A percentile compares a stretch with the other conserved stretches of the same genome.
phyloP scores from a whole-genome alignment of 371 early-diverging fungal species.

The Saksenaea vasiformis region DNA sequence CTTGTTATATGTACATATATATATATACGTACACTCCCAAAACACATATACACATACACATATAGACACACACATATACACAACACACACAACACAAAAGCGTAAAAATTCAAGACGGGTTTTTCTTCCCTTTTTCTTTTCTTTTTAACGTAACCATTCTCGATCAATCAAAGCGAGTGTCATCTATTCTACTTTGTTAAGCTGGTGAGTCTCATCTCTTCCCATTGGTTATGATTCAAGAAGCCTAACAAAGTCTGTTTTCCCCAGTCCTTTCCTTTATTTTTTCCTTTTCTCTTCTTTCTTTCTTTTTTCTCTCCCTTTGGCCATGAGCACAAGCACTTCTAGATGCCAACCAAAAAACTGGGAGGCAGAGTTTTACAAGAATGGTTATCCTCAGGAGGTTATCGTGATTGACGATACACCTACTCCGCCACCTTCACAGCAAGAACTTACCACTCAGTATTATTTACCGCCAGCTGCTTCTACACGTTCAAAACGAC shows the following conservation, averaged over 20 bases:
- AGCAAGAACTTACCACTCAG: slow-evolving; percentile 1
- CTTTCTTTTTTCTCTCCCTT: background rate
- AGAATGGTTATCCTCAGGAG: slow-evolving; percentile 59
- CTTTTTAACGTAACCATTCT: background rate
- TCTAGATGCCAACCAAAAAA: slow-evolving; percentile 24
- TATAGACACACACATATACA: too few relatives aligned
- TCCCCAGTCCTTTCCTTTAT: background rate
- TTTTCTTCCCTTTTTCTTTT: background rate
- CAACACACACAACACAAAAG: background rate
- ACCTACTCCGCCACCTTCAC: slow-evolving; percentile 49
- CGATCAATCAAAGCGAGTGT: background rate
- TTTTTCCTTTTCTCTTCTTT: background rate
- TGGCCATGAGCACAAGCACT: slow-evolving; percentile 1
- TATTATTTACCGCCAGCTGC: slow-evolving; percentile 10
- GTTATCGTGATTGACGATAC: slow-evolving; percentile 64
- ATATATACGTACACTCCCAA: too few relatives aligned
- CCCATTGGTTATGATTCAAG: background rate
- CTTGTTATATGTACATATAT: too few relatives aligned
- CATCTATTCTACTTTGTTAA: background rate
- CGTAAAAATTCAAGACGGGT: background rate
- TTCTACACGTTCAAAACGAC: slow-evolving; percentile 12
- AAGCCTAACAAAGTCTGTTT: background rate
- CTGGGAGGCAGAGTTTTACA: slow-evolving; percentile 58
- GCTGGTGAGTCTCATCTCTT: background rate
- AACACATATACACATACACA: too few relatives aligned